phyloP scores from a whole-genome alignment of 768 basidiomycete species.

The Suillus decipiens region DNA sequence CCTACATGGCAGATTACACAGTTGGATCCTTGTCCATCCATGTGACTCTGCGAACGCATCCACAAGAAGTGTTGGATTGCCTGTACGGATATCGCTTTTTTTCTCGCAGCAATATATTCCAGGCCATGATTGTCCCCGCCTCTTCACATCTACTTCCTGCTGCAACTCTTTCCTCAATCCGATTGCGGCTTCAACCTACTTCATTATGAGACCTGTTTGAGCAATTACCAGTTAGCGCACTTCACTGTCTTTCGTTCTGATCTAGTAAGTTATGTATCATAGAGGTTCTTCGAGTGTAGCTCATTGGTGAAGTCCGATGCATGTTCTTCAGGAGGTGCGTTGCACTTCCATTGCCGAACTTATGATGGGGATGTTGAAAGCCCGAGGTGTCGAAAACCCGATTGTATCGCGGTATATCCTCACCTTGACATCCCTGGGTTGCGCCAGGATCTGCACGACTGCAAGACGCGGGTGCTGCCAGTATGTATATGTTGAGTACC shows the following conservation, averaged over 20 bases:
- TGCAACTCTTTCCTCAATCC: constrained; percentile 39
- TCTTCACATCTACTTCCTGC: constrained; percentile 46
- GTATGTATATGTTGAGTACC: constrained; percentile 36
- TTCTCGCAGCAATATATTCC: constrained; percentile 47
- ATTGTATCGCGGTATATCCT: not conserved
- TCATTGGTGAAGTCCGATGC: constrained; percentile 39
- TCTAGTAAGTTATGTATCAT: constrained; percentile 46
- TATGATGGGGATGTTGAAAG: constrained; percentile 44
- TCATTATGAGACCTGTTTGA: constrained; percentile 42
- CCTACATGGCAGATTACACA: constrained; percentile 48
- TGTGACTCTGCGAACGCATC: constrained; percentile 23
- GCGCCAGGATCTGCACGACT: constrained; percentile 56
- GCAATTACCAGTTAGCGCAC: constrained; percentile 43
- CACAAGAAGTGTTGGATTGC: constrained; percentile 44
- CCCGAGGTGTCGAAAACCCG: constrained; percentile 15
- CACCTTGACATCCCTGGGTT: constrained; percentile 22
- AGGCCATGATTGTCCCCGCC: constrained; percentile 42
- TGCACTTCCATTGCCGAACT: constrained; percentile 53
- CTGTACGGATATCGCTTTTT: constrained; percentile 42
- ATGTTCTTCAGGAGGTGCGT: constrained; percentile 54
- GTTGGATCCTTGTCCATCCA: constrained; percentile 44
- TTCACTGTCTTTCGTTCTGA: constrained; percentile 49
- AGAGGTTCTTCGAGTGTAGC: constrained; percentile 40
- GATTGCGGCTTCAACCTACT: constrained; percentile 39
- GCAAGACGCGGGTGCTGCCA: constrained; percentile 26